Base-by-base conservation (phyloP, 1,284 basidiomycete species). In the Trichosporon ovoides region DNA sequence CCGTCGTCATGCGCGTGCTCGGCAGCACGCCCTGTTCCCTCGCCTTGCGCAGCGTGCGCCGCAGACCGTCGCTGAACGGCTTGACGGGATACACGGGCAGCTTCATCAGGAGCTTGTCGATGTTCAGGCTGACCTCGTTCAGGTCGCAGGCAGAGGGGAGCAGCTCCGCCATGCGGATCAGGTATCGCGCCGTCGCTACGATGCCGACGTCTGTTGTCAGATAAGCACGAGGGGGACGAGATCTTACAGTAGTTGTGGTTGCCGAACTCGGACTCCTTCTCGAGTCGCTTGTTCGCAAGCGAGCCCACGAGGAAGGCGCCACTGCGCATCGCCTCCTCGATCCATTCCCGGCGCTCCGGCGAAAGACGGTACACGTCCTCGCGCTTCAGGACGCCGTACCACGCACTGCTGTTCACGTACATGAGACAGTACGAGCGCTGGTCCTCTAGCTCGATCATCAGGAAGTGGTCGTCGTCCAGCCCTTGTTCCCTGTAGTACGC, bases 371-470 rank as follows among this genome's bases (percentile, higher is more conserved):
- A 35, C 9, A 62, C 57, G 34, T 62, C 61, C 20, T 46, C 55
- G 6, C 48, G 37, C 28, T 37, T 62, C 28, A 50, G 55, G 3
- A 62, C 61, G 35, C 61, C 61, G 22, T 56, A 53, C 58, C 58
- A 62, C 10, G 61, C 58, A 7, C 50, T 51, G 24, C 58, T 53
- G 35, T 62, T 59, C n/a, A 49, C 38, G 20, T 57, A 62, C 49
- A 62, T 55, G 35, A 62, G 56, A 4, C 53, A 38, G 24, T 59
- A 62, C 4, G 61, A 55, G 16, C 51, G 46, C 36, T 59, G 61
- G 46, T 62, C 55, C 22, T 58, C 55, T 59, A 60, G 46, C 49
- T 69, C 67, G 12, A 66, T 59, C 16, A 61, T 57, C 38, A 69
- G 50, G 38, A 69, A 58, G 40, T 69, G 55, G 28, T 67, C 66